Conservation (phyloP, 2,329 filamentous ascomycete genomes). For the Orbilia javanica region DNA sequence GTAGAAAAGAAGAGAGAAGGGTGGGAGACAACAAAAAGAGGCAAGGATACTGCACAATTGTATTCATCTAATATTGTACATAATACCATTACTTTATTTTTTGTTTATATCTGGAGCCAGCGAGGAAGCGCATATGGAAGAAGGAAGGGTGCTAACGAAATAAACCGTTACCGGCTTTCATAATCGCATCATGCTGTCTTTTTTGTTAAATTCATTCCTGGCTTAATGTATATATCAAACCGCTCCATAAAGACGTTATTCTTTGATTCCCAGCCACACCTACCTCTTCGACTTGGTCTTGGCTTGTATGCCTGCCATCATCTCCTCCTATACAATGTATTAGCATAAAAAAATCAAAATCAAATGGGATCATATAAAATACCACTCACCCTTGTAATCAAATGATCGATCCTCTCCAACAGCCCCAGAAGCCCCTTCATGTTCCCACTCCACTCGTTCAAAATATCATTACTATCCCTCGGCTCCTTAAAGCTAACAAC, state of each 20-base stretch:
- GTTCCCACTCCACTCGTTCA: constrained; percentile 99
- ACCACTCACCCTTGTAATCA: constrained; percentile 81
- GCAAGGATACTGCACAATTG: constrained; percentile 54
- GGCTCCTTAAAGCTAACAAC: constrained; percentile 96
- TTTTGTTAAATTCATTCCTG: constrained; percentile 16
- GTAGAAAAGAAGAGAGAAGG: too few relatives aligned
- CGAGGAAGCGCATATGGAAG: background rate
- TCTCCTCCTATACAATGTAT: constrained; percentile 78
- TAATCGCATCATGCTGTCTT: constrained; percentile 29
- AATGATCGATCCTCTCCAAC: constrained; percentile 91
- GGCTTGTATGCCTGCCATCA: constrained; percentile 98
- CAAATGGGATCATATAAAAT: background rate
- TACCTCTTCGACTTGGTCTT: constrained; percentile 61
- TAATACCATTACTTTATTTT: constrained; percentile 48
- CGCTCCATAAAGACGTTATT: constrained; percentile 29
- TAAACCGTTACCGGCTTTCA: constrained; percentile 10
- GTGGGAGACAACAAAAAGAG: too few relatives aligned
- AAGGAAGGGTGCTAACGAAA: background rate
- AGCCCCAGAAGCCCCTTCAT: constrained; percentile 92
- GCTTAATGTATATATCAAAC: constrained; percentile 45
- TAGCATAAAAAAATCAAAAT: constrained; percentile 10
- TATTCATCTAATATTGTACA: constrained; percentile 58
- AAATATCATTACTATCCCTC: constrained; percentile 90
- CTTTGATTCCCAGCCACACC: constrained; percentile 4
- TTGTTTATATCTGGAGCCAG: constrained; percentile 4